Conservation (phyloP, 331 rosid genomes). For the Spiraea crenata region DNA sequence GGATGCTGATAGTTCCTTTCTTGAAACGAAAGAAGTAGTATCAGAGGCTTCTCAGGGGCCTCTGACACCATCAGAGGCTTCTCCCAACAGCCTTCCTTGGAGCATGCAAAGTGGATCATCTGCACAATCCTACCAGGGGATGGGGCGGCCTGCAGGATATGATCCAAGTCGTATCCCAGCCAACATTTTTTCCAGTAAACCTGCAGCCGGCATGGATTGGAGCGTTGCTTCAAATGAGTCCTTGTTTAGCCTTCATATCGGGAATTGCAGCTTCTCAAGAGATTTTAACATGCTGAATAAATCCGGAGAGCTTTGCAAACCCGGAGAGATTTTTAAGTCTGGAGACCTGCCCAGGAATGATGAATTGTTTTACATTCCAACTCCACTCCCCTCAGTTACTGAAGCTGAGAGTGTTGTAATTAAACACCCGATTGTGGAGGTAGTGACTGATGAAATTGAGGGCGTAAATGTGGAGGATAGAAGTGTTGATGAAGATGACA, state of each 20-base stretch:
- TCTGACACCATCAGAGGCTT: constrained; percentile 2
- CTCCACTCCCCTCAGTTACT: constrained; percentile 3
- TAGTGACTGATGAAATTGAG: not conserved
- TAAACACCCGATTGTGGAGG: not conserved
- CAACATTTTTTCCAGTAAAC: constrained; percentile 33
- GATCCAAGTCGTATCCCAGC: constrained; percentile 59
- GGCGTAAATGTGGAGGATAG: not conserved
- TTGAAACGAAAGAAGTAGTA: constrained; percentile 11
- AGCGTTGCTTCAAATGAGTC: constrained; percentile 69
- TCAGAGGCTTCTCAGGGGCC: not conserved
- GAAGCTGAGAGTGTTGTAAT: constrained; percentile 1
- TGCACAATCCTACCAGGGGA: constrained; percentile 31
- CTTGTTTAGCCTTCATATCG: constrained; percentile 58
- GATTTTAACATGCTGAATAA: constrained; percentile 21
- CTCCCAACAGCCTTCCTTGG: constrained; percentile 30
- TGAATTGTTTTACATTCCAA: constrained; percentile 14
- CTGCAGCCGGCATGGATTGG: constrained; percentile 55
- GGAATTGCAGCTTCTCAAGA: constrained; percentile 57
- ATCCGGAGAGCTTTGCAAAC: constrained; percentile 44
- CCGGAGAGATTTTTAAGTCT: constrained; percentile 35
- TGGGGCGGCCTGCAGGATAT: constrained; percentile 27
- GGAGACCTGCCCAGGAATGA: constrained; percentile 22
- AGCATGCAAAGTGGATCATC: constrained; percentile 34
- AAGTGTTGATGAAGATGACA: not conserved
- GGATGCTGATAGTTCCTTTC: constrained; percentile 1